These are phyloP conservation scores for Pythium sukuiense DNA, from an alignment of 352 stramenopile species.

Conservation along the genomic window DNA sequence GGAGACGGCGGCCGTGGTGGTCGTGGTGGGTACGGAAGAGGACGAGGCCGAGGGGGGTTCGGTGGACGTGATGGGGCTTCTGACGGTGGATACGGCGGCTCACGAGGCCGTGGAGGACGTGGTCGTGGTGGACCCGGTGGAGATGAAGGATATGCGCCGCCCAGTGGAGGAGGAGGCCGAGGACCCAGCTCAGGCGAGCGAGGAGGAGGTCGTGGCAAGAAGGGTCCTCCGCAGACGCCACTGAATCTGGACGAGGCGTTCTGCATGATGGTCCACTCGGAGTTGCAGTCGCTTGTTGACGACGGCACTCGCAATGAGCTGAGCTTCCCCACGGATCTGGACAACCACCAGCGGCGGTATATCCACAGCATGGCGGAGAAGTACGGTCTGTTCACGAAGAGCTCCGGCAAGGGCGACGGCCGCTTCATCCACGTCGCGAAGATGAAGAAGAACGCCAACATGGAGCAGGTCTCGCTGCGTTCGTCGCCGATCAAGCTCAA, in stretches of 20 bases:
- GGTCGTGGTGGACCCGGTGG: conserved; percentile 15
- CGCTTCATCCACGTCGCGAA: conserved; percentile 82
- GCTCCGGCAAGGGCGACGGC: conserved; percentile 57
- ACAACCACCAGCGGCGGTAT: conserved; percentile 79
- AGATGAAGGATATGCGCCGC: background rate
- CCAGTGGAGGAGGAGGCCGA: conserved; percentile 2
- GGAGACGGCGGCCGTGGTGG: conserved; percentile 8
- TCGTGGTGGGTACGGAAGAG: conserved; percentile 7
- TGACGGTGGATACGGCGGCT: conserved; percentile 4
- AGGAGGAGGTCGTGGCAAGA: conserved; percentile 8
- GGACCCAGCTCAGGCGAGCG: conserved; percentile 6
- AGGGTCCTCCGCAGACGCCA: conserved; percentile 12
- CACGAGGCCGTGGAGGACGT: conserved; percentile 8
- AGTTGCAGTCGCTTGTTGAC: conserved; percentile 66
- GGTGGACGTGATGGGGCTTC: conserved; percentile 1
- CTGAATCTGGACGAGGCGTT: conserved; percentile 69
- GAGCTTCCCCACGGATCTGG: conserved; percentile 63
- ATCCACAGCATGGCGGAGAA: conserved; percentile 84
- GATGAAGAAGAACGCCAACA: conserved; percentile 81
- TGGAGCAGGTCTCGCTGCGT: conserved; percentile 68
- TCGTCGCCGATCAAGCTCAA: conserved; percentile 40
- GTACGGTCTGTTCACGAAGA: conserved; percentile 82
- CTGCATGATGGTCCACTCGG: conserved; percentile 59
- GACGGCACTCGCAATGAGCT: conserved; percentile 55
- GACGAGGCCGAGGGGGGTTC: conserved; percentile 11